Percentiles rank a stretch among this genome's conserved stretches.
phyloP scores from a whole-genome alignment of 306 rosid genomes.

The Castanea crenata region DNA sequence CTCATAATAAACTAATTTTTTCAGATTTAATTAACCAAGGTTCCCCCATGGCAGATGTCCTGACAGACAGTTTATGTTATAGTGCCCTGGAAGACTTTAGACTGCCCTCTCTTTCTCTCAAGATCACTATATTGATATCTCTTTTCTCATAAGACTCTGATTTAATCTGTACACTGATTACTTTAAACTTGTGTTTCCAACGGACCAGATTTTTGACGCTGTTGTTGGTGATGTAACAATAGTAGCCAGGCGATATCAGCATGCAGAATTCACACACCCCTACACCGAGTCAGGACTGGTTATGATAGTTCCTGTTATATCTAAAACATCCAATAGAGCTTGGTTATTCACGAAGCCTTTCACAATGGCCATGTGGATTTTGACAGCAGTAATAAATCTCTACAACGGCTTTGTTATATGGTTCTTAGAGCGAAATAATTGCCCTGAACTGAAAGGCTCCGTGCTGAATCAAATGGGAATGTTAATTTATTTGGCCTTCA shows the following conservation, averaged over 20 bases:
- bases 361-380: conserved; percentile 43
- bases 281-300: conserved; percentile 43
- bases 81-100: too few species aligned
- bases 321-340: conserved; percentile 18
- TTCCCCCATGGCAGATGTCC: too few species aligned
- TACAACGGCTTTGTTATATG: conserved; percentile 51
- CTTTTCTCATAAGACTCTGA: too few species aligned
- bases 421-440: conserved; percentile 40
- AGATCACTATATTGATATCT: too few species aligned
- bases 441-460: conserved; percentile 32
- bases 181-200: background rate
- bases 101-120: too few species aligned
- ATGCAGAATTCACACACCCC: conserved; percentile 46
- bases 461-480: conserved; percentile 38
- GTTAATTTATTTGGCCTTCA: conserved; percentile 42
- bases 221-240: conserved; percentile 48
- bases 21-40: too few species aligned
- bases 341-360: conserved; percentile 49
- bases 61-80: too few species aligned
- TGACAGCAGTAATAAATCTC: conserved; percentile 21
- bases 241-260: conserved; percentile 18
- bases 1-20: too few species aligned
- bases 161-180: background rate
- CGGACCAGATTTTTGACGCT: conserved; percentile 43
- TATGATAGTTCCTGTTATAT: conserved; percentile 43